These are phyloP conservation scores for Nakaseomyces delphensis DNA, from an alignment of 1,139 yeast species.

Conservation along the genomic window DNA sequence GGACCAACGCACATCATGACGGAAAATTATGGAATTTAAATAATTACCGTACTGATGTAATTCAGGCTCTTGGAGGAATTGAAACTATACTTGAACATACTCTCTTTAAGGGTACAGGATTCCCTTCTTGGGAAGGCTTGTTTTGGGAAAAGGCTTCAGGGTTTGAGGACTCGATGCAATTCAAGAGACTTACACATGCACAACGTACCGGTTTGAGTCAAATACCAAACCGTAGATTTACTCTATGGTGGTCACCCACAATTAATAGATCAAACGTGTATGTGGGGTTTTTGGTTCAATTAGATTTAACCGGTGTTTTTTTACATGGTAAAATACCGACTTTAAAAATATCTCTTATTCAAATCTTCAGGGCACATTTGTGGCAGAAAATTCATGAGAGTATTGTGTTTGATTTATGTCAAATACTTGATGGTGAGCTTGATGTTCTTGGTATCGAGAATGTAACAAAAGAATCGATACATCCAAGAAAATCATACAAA, in stretches of 20 bases:
- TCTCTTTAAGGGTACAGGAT: constrained; percentile 91
- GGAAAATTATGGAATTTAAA: constrained; percentile 93
- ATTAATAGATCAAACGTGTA: constrained; percentile 96
- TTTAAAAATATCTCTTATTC: constrained; percentile 86
- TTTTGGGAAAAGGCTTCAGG: constrained; percentile 98
- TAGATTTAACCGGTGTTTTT: constrained; percentile 93
- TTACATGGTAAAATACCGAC: constrained; percentile 98
- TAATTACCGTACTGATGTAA: constrained; percentile 90
- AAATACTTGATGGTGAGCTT: constrained; percentile 80
- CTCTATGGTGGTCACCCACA: constrained; percentile 99
- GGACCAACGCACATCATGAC: constrained; percentile 90
- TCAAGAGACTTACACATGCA: constrained; percentile 91
- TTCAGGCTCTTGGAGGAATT: constrained; percentile 95
- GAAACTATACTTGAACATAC: constrained; percentile 96
- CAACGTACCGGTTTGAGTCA: constrained; percentile 96
- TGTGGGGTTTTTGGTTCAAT: constrained; percentile 93
- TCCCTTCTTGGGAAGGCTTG: constrained; percentile 96
- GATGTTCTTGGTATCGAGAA: constrained; percentile 75
- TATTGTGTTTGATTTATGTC: constrained; percentile 86
- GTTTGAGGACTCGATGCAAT: constrained; percentile 90
- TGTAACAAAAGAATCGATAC: constrained; percentile 87
- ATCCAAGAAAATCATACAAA: constrained; percentile 93
- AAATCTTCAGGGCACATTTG: constrained; percentile 92
- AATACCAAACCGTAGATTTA: constrained; percentile 94
- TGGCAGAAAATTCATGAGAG: constrained; percentile 99